Evolutionary conservation across 495 filamentous ascomycete genomes (phyloP), one percentile per base, ranked within the genome.

Genomic region (Neurospora africana): DNA sequence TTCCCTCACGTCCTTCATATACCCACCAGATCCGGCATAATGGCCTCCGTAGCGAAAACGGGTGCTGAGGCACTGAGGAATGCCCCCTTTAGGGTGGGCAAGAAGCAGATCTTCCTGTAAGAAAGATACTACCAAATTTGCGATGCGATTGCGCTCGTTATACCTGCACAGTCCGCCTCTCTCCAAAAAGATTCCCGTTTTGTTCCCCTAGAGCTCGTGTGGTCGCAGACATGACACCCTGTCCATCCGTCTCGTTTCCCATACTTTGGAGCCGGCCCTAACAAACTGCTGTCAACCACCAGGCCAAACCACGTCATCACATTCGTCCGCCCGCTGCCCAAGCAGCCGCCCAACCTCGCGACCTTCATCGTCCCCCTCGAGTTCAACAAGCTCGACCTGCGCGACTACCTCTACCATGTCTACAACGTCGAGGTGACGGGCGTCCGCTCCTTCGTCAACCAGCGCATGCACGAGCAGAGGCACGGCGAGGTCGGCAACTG

Each of bases 321-420:
- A 73, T 87, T 97, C 73, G 83, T 94, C 77, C 90, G 90, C 72
- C 81, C 81, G 23, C 91, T 88, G 37, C 86, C 87, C 39, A 86
- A 85, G 76, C 89, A 92, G 76, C 90, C 91, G 35, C 87, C 93
- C 36, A 91, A 88, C 81, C 91, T 90, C 76, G 94, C 93, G 67
- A 87, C 88, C 68, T 97, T 98, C 87, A 83, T 87, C 77, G 94
- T 97, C 58, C 94, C 94, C 19, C 86, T 97, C 77, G 88, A 87
- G 73, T 91, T 96, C 85, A 93, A 91, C 87, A 97, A 98, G 83
- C 89, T 97, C 75, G 94, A 97, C 81, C 80, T 97, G 35, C 90
- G 91, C 79, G 93, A 96, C 85, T 98, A 97, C 83, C 90, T 98
- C 68, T 87, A 87, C 76, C 85, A 93, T 77, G 86, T 81, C 23